A percentile compares a stretch with the other conserved stretches of the same genome.
These are phyloP conservation scores for Lagenidium giganteum DNA, from an alignment of 352 stramenopile species.

Conservation along the genomic window DNA sequence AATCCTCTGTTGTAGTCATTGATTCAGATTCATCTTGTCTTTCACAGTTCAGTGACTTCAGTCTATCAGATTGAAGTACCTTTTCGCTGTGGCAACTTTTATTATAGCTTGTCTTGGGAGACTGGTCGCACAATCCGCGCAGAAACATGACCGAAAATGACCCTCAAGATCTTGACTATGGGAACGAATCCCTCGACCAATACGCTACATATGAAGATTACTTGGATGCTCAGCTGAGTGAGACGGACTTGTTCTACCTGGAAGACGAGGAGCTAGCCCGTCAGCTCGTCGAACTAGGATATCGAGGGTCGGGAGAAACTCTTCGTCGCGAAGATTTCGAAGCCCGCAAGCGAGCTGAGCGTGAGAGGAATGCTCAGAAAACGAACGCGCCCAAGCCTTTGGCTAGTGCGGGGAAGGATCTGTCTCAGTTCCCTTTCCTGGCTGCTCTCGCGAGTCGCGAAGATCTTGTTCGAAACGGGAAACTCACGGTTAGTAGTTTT, in stretches of 20 bases:
- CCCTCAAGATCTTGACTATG: constrained; percentile 60
- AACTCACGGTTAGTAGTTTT: constrained; percentile 76
- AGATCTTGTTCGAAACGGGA: constrained; percentile 92
- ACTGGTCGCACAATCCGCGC: background rate
- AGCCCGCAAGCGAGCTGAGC: constrained; percentile 81
- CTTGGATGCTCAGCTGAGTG: constrained; percentile 88
- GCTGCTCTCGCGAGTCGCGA: constrained; percentile 88
- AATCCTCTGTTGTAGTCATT: too few species aligned
- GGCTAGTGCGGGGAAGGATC: constrained; percentile 83
- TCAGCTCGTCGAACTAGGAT: constrained; percentile 92
- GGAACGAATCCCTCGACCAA: constrained; percentile 81
- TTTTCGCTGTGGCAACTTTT: constrained; percentile 1
- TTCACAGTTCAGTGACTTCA: constrained; percentile 17
- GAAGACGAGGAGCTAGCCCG: constrained; percentile 91
- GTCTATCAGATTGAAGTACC: constrained; percentile 12
- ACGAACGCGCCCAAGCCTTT: constrained; percentile 86
- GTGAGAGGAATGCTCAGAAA: constrained; percentile 87
- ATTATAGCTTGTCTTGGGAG: background rate
- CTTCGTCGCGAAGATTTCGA: constrained; percentile 92
- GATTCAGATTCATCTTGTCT: too few species aligned
- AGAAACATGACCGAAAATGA: constrained; percentile 40
- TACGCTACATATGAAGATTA: constrained; percentile 95
- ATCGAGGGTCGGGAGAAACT: constrained; percentile 90
- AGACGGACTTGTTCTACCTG: constrained; percentile 93
- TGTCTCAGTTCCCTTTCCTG: constrained; percentile 79